These are phyloP conservation scores for Thozetella sp. DNA, from an alignment of 495 filamentous ascomycete species.

Conservation along the genomic window DNA sequence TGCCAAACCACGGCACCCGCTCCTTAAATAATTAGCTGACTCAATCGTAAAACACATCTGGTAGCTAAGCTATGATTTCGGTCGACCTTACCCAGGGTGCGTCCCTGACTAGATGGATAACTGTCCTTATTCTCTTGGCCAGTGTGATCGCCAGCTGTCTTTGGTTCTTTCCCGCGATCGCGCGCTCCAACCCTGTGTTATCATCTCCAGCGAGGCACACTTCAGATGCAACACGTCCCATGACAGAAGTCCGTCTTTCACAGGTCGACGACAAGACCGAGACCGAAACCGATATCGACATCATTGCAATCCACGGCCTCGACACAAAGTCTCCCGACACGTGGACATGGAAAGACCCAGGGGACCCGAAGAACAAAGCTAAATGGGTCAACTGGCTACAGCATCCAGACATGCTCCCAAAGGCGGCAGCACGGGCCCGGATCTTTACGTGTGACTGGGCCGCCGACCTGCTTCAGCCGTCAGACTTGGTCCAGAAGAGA, in stretches of 20 bases:
- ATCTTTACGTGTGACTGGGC: conserved; percentile 31
- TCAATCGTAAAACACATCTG: too few species aligned
- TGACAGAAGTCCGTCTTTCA: conserved; percentile 9
- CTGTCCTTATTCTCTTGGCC: too few species aligned
- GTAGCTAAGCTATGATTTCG: too few species aligned
- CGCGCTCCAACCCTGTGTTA: too few species aligned
- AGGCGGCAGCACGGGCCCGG: conserved; percentile 10
- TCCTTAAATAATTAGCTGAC: too few species aligned
- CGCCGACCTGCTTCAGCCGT: conserved; percentile 18
- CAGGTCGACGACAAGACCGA: too few species aligned
- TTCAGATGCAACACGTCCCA: background rate
- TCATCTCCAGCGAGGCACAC: conserved; percentile 3
- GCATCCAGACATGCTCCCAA: conserved; percentile 21
- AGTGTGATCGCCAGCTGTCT: too few species aligned
- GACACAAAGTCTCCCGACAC: conserved; percentile 24
- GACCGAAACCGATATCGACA: conserved; percentile 20
- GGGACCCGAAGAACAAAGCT: too few species aligned
- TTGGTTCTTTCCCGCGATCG: too few species aligned
- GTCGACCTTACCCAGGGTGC: too few species aligned
- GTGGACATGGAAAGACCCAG: conserved; percentile 20
- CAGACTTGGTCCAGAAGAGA: conserved; percentile 16
- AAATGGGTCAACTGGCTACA: conserved; percentile 21
- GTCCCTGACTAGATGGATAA: too few species aligned
- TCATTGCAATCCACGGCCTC: conserved; percentile 28
- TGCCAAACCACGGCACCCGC: too few species aligned